Conservation (phyloP, 1,284 basidiomycete genomes). For the Peniophora sp. region DNA sequence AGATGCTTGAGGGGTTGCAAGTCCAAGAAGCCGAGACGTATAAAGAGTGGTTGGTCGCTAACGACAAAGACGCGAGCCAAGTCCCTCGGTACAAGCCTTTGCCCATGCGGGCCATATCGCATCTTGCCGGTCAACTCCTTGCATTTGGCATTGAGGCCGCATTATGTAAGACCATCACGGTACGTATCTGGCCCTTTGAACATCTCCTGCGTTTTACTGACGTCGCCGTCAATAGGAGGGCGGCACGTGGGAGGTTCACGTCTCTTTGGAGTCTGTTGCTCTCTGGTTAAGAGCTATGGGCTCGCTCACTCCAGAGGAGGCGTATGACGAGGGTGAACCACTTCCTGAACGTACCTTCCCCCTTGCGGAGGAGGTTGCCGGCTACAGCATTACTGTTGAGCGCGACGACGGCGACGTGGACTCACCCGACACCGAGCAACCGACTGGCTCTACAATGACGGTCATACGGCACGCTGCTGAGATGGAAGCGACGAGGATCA, state of each 20-base stretch:
- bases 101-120: constrained; percentile 58
- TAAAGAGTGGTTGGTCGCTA: constrained; percentile 24
- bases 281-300: constrained; percentile 52
- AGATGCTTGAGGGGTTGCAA: not conserved
- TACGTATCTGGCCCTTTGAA: constrained; percentile 19
- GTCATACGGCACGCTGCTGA: not conserved
- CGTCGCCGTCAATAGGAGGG: constrained; percentile 38
- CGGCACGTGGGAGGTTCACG: constrained; percentile 53
- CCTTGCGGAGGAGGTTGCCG: not conserved
- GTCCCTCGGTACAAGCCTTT: constrained; percentile 33
- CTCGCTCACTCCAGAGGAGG: constrained; percentile 29
- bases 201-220: not conserved
- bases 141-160: constrained; percentile 53
- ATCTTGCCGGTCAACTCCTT: constrained; percentile 53
- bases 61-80: constrained; percentile 9
- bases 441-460: not conserved
- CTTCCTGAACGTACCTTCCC: not conserved
- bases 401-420: not conserved
- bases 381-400: not conserved
- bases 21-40: not conserved
- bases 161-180: constrained; percentile 43
- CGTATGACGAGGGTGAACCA: constrained; percentile 24
- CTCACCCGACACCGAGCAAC: not conserved
- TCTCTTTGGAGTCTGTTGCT: constrained; percentile 50
- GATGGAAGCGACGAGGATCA: not conserved